Base-by-base conservation (phyloP, 2,329 filamentous ascomycete species). In the Fusarium abutilonis region DNA sequence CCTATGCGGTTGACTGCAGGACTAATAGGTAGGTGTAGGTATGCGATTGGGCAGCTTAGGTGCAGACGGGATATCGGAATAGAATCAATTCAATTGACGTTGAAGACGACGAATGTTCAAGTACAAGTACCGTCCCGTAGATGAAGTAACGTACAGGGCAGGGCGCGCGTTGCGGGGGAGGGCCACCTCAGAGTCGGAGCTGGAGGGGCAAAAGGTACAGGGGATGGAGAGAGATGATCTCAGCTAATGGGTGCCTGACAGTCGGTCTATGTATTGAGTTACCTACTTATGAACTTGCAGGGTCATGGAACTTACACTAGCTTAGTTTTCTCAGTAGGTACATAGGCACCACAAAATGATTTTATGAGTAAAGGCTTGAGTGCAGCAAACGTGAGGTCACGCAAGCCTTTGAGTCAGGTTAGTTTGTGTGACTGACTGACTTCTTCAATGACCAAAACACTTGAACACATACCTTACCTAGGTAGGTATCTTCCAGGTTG, bases 11-110 rank as follows among this genome's bases (percentile, higher is more conserved):
- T 38, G 35, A 19, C 47, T 40, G 47, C 23, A 26, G 23, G 23
- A 8, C 29, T 38, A 23, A 17, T 32, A 45, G 23, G 23, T 26
- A 17, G 26, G 32, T 28, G 54, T 38, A 39, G 9, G 21, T n/a
- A 13, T 50, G 26, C 56, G 54, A 59, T 59, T 59, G 56, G 56
- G 42, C 39, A 15, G 35, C 23, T 10, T 54, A 51, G 41, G 54
- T 34, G 55, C 46, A 31, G 41, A 41, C 21, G 29, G n/a, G 32
- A 56, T 44, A 43, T 35, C 21, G 15, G 36, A 60, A 45, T 34
- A n/a, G n/a, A 39, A 59, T 34, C 56, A 39, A 59, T 38, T 55
- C 56, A 60, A 60, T 60, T 42, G 56, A 54, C 29, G 41, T 42
- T 9, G 36, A 54, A 41, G 31, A 57, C 34, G 13, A 21, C 46